Percentiles rank a stretch among this genome's conserved stretches.
Conservation (phyloP, 352 stramenopile genomes). For the Pythium utonaiense region DNA sequence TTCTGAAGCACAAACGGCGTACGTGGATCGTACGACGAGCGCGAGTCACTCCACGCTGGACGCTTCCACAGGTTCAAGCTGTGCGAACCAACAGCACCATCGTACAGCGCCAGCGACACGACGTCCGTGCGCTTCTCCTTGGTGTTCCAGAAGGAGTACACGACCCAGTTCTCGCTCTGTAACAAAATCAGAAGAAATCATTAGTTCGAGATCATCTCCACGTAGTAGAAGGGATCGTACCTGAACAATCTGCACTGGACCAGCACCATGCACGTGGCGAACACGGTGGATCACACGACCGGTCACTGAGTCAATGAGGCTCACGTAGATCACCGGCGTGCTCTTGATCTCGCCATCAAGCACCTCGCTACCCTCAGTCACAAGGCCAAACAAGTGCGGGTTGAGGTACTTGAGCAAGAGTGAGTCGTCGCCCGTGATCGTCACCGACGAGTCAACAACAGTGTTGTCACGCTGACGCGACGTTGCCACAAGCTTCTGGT, state of each 20-base stretch:
- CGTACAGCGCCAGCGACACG: constrained; percentile 89
- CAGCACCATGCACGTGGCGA: constrained; percentile 76
- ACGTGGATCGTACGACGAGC: constrained; percentile 91
- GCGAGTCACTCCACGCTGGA: constrained; percentile 83
- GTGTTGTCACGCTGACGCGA: constrained; percentile 57
- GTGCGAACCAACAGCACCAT: constrained; percentile 95
- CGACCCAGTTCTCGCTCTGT: constrained; percentile 94
- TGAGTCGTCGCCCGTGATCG: constrained; percentile 93
- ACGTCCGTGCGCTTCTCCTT: constrained; percentile 84
- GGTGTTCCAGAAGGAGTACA: constrained; percentile 96
- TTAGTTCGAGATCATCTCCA: not conserved
- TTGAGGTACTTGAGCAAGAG: constrained; percentile 98
- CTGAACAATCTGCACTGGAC: constrained; percentile 67
- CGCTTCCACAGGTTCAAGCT: constrained; percentile 93
- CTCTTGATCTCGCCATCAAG: constrained; percentile 30
- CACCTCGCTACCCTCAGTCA: constrained; percentile 70
- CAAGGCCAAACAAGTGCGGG: constrained; percentile 92
- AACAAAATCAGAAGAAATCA: not conserved
- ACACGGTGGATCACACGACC: constrained; percentile 92
- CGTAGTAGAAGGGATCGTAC: constrained; percentile 19
- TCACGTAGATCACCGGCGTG: constrained; percentile 78
- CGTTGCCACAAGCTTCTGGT: constrained; percentile 51
- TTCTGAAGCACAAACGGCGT: constrained; percentile 93
- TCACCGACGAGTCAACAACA: constrained; percentile 75
- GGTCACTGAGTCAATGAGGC: constrained; percentile 93